These are phyloP conservation scores for Gautieria morchelliformis DNA, from an alignment of 768 basidiomycete genomes.

Conservation along the genomic window DNA sequence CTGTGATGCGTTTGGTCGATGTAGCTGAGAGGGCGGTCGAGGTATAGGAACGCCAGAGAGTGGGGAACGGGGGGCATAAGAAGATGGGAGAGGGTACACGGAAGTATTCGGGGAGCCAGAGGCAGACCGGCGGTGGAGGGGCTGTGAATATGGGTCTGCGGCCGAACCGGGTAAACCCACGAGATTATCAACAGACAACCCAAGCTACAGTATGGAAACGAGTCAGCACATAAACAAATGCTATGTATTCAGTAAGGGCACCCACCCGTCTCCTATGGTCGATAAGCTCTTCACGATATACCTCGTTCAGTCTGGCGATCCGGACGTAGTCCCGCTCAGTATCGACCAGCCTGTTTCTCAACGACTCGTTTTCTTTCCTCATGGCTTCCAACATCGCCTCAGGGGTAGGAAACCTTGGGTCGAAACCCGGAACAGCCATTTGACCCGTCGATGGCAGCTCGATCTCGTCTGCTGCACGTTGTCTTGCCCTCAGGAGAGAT, in stretches of 20 bases:
- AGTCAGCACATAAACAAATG: constrained; percentile 5
- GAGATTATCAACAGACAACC: constrained; percentile 69
- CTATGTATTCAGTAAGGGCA: constrained; percentile 11
- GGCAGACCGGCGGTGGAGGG: constrained; percentile 49
- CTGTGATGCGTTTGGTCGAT: constrained; percentile 30
- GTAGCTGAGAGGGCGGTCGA: constrained; percentile 54
- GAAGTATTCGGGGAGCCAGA: constrained; percentile 27
- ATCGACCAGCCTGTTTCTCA: constrained; percentile 56
- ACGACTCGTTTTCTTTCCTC: constrained; percentile 68
- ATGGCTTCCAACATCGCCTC: constrained; percentile 69
- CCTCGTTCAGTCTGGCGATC: constrained; percentile 65
- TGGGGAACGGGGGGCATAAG: constrained; percentile 19
- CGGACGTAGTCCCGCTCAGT: constrained; percentile 73
- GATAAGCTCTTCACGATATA: constrained; percentile 78
- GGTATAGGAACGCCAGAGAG: constrained; percentile 67
- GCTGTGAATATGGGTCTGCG: constrained; percentile 60
- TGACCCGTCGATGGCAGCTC: not conserved
- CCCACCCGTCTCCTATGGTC: constrained; percentile 67
- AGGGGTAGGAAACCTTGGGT: constrained; percentile 28
- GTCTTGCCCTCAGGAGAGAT: constrained; percentile 49
- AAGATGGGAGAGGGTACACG: constrained; percentile 43
- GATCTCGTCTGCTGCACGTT: constrained; percentile 23
- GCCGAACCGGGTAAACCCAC: constrained; percentile 50
- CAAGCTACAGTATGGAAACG: constrained; percentile 44
- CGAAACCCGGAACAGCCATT: constrained; percentile 13